Evolutionary conservation across 305 asterid genomes (phyloP).

Genomic region (Caryopteris hybrid): DNA sequence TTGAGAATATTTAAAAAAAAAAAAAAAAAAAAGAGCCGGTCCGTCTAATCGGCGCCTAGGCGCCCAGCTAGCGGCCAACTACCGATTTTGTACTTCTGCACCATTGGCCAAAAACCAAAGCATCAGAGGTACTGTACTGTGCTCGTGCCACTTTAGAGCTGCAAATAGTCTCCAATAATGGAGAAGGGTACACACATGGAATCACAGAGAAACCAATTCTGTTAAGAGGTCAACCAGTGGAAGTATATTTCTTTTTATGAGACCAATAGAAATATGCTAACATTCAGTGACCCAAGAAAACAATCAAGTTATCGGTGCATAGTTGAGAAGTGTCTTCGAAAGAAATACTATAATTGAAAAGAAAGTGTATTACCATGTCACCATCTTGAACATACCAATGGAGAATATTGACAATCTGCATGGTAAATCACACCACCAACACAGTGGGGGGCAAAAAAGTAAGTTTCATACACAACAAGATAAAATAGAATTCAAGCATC

Average conservation of each 20-base stretch:
- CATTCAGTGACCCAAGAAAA: neutral
- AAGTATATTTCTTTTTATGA: neutral
- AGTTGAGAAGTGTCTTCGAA: neutral
- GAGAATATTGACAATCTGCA: slow-evolving; percentile 82
- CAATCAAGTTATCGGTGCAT: neutral
- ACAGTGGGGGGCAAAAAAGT: slow-evolving; percentile 2
- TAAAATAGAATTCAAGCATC: neutral
- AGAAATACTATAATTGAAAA: neutral
- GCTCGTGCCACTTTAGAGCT: neutral
- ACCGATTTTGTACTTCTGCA: too few relatives aligned
- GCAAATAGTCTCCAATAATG: neutral
- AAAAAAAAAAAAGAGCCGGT: too few relatives aligned
- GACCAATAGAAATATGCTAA: neutral
- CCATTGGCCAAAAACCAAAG: too few relatives aligned
- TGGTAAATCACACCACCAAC: slow-evolving; percentile 21
- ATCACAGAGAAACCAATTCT: neutral
- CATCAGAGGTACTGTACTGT: too few relatives aligned
- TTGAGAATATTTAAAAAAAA: too few relatives aligned
- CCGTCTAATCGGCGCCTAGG: too few relatives aligned
- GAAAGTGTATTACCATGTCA: slow-evolving; percentile 62
- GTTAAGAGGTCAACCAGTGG: neutral
- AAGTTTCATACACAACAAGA: neutral
- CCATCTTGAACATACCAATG: slow-evolving; percentile 77
- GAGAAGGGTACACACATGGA: neutral
- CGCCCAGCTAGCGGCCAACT: too few relatives aligned